Evolutionary conservation across 257 asterid species (phyloP).

Genomic region (Echium plantagineum): DNA sequence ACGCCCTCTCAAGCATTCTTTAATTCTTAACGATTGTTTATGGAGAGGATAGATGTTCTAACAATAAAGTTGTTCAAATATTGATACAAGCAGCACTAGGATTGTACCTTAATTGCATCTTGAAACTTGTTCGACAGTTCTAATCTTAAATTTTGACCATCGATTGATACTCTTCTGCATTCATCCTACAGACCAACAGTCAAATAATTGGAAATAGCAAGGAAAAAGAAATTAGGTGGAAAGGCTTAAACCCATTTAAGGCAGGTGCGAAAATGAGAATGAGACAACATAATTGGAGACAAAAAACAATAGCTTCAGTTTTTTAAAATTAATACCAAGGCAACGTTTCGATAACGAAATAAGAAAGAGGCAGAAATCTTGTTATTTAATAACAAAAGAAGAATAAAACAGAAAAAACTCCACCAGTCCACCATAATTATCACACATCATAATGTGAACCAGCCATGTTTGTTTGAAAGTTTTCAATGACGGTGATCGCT

Average conservation of each 20-base stretch:
- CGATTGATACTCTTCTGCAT: conserved; percentile 80
- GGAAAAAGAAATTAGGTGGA: background rate
- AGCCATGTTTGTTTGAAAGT: background rate
- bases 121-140: conserved; percentile 86
- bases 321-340: background rate
- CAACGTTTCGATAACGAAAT: too few species aligned
- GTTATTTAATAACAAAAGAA: background rate
- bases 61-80: background rate
- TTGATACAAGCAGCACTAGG: background rate
- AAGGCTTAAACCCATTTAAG: background rate
- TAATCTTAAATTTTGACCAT: conserved; percentile 83
- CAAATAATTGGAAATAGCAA: conserved; percentile 2
- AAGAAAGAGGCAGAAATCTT: background rate
- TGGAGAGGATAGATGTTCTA: too few species aligned
- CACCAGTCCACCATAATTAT: background rate
- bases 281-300: background rate
- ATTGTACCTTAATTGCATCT: conserved; percentile 85
- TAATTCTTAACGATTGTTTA: too few species aligned
- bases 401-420: background rate
- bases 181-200: conserved; percentile 53
- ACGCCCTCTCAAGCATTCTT: too few species aligned
- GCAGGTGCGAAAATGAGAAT: background rate
- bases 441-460: background rate
- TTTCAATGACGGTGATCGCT: background rate
- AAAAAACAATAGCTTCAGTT: background rate